Conservation (phyloP, 2,329 filamentous ascomycete genomes). For the Xylaria sp. region DNA sequence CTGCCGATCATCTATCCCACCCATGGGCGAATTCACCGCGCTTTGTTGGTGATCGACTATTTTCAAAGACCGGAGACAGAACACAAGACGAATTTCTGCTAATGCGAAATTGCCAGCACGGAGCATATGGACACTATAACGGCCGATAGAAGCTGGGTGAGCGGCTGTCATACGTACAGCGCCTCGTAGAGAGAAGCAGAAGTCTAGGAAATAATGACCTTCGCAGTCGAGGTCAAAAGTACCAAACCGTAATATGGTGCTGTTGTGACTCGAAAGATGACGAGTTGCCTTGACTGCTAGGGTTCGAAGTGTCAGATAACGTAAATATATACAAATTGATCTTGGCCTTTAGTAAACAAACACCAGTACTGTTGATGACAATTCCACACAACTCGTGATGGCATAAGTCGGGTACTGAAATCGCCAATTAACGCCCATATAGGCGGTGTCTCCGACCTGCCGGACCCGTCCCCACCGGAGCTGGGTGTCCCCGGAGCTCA, state of each 20-base stretch:
- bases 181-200: not conserved
- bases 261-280: not conserved
- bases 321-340: not conserved
- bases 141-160: not conserved
- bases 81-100: not conserved
- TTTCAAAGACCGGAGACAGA: not conserved
- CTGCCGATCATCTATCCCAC: not conserved
- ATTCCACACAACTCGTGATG: not conserved
- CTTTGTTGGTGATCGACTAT: not conserved
- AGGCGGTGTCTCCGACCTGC: not conserved
- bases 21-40: not conserved
- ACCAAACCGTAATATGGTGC: constrained; percentile 9
- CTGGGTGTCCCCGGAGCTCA: constrained; percentile 1
- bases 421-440: not conserved
- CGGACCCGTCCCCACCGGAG: not conserved
- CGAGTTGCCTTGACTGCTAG: constrained; percentile 1
- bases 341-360: not conserved
- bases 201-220: not conserved
- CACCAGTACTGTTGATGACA: not conserved
- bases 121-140: not conserved
- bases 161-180: not conserved
- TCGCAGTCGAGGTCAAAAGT: not conserved
- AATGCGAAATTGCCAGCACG: not conserved
- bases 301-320: constrained; percentile 1
- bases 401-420: not conserved